A percentile compares a stretch with the other conserved stretches of the same genome.
Evolutionary conservation across 73 alveolate species (phyloP).

Genomic region (Durusdinium trenchii): DNA sequence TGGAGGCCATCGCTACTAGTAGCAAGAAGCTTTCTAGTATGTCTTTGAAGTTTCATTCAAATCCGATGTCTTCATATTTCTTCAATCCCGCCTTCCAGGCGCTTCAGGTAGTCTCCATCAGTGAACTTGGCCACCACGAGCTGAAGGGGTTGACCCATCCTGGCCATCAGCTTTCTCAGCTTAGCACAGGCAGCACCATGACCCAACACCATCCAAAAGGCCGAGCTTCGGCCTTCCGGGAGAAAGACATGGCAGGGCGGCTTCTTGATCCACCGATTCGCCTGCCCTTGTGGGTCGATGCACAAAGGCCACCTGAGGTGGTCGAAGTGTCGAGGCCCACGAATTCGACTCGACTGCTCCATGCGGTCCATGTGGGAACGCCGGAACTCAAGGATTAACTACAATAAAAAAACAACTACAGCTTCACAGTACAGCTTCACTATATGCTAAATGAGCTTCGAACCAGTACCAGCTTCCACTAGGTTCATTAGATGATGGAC

Average conservation of each 20-base stretch:
- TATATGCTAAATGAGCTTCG: no score
- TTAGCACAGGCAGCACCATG: background rate
- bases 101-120: slow-evolving; percentile 97
- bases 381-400: no score
- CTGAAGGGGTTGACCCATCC: slow-evolving; percentile 96
- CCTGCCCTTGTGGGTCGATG: slow-evolving; percentile 99
- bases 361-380: no score
- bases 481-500: no score
- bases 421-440: no score
- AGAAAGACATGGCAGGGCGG: background rate
- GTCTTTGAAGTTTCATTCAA: no score
- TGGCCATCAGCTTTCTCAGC: slow-evolving; percentile 41
- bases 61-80: no score
- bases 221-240: background rate
- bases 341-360: no score
- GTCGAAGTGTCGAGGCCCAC: background rate
- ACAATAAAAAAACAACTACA: no score
- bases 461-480: no score
- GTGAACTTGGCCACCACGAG: slow-evolving; percentile 97
- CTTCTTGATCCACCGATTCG: slow-evolving; percentile 98
- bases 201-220: background rate
- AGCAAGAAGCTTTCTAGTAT: no score
- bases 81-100: slow-evolving; percentile 96
- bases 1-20: no score
- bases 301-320: slow-evolving; percentile 99